Base-by-base conservation (phyloP, 1,284 basidiomycete genomes). In the Ustilago sp. region DNA sequence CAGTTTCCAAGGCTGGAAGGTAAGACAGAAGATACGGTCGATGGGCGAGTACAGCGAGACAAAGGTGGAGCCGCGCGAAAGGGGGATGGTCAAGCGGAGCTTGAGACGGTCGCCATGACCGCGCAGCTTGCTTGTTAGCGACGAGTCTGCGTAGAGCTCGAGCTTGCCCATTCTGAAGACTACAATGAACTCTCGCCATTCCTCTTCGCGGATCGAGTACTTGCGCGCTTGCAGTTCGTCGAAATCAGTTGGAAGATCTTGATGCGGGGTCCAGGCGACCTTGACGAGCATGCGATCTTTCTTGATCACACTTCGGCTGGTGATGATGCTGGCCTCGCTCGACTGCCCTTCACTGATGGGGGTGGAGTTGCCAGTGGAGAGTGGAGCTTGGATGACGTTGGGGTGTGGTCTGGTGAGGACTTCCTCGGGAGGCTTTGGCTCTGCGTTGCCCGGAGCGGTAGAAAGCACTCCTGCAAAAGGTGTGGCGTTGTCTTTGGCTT, bases 271-370 rank as follows among this genome's bases (percentile, higher is more conserved):
- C 80, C 91, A 90, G 53, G 89, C 90, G 9, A 91, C 88, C 70
- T 92, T 90, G 51, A 95, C 91, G 13, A 94, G 89, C 92, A 95
- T 94, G 75, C 93, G 89, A 85, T 94, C 93, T 93, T 86, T 73
- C 90, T 86, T 85, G 28, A 83, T 63, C 15, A 79, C 72, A 15
- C 69, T 71, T 31, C 59, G 68, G 41, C 68, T 68, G 6, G 76
- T 77, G 56, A 81, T 67, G 51, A 79, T 56, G 51, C 53, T 68
- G 31, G 58, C 36, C 13, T 68, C 68, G 39, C 62, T 66, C 19
- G 43, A 59, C n/a, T 38, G 35, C 2, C 36, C 34, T 11, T 63
- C 63, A n/a, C 55, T 68, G 8, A 19, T 31, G 2, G 61, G 48
- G n/a, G 15, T 53, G 8, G 60, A 45, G 34, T 48, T 34, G 11